These are phyloP conservation scores for Globisporangium spinosum DNA, from an alignment of 352 stramenopile genomes.

Conservation along the genomic window DNA sequence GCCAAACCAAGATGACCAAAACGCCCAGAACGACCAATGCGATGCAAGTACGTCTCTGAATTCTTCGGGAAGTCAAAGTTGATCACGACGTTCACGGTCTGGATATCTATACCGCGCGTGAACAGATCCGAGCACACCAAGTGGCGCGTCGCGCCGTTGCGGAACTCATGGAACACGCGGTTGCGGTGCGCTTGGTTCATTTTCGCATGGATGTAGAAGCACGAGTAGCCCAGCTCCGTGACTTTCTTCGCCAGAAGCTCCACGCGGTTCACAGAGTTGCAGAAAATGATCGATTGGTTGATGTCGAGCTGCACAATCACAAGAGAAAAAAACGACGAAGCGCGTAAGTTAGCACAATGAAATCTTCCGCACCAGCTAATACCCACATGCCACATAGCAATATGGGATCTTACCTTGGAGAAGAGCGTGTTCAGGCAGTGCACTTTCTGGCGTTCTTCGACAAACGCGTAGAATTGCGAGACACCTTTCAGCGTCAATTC, in stretches of 20 bases:
- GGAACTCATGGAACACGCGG: constrained; percentile 99
- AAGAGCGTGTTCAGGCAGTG: constrained; percentile 99
- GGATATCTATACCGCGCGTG: constrained; percentile 99
- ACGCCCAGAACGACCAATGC: constrained; percentile 97
- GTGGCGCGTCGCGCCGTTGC: constrained; percentile 95
- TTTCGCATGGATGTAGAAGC: constrained; percentile 99
- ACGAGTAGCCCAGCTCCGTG: constrained; percentile 98
- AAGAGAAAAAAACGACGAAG: constrained; percentile 20
- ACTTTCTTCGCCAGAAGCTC: constrained; percentile 99
- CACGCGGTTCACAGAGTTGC: constrained; percentile 99
- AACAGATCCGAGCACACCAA: constrained; percentile 99
- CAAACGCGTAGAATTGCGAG: constrained; percentile 99
- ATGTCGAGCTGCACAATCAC: constrained; percentile 88
- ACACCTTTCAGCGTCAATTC: constrained; percentile 98
- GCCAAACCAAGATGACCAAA: constrained; percentile 98
- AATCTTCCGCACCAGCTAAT: background rate
- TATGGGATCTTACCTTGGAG: constrained; percentile 61
- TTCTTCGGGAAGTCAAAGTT: constrained; percentile 99
- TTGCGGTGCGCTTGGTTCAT: constrained; percentile 99
- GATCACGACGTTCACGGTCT: constrained; percentile 99
- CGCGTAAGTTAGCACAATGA: background rate
- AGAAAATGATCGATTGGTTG: constrained; percentile 99
- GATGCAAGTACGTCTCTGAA: constrained; percentile 99
- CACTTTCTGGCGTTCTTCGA: constrained; percentile 99
- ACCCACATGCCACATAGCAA: background rate